Evolutionary conservation across 23 red algal species (phyloP), one percentile per base, ranked within the genome.

Genomic region (Cyanidium caldarium): DNA sequence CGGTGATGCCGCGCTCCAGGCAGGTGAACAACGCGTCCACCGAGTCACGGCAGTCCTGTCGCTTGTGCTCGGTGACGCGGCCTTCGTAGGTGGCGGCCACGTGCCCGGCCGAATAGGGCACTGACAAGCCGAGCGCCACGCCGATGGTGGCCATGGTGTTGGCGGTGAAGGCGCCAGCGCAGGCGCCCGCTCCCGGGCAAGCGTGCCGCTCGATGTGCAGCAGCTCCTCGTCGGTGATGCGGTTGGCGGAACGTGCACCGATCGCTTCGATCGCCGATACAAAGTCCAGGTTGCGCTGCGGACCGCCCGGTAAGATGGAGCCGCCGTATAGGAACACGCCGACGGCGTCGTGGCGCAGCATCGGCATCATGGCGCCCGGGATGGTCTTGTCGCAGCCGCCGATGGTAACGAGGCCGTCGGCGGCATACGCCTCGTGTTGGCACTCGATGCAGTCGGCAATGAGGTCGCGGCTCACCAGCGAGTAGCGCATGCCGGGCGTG

Each of bases 401-500:
- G 7, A 98, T 35, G 0, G 92, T 98, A 1, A 98, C 31, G 56
- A 98, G 45, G 21, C 81, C 92, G 58, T 98, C 92, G 19, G 84
- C 84, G 15, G 88, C 33, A 35, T 98, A 98, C 5, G 83, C 92
- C 39, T 98, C 92, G 68, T 98, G 83, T 83, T 87, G 87, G 35
- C 82, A 84, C 56, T 98, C 92, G 37, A 98, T 98, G 39, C 92
- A 98, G 70, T 98, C 92, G 1, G 92, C 92, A 30, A 98, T 98
- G 30, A 98, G 67, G 56, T 98, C 92, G 21, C 92, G 71, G 37
- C 65, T 74, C 40, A 98, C 80, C 14, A 98, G 82, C 16, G 84
- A 89, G 70, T 98, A 98, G 30, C 92, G 78, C 92, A 98, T 98
- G 16, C 92, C 92, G 35, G 39, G 61, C 13, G 92, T 98, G 41